Evolutionary conservation across 2,329 filamentous ascomycete genomes (phyloP).

Genomic region (Myrmaecium sp.): DNA sequence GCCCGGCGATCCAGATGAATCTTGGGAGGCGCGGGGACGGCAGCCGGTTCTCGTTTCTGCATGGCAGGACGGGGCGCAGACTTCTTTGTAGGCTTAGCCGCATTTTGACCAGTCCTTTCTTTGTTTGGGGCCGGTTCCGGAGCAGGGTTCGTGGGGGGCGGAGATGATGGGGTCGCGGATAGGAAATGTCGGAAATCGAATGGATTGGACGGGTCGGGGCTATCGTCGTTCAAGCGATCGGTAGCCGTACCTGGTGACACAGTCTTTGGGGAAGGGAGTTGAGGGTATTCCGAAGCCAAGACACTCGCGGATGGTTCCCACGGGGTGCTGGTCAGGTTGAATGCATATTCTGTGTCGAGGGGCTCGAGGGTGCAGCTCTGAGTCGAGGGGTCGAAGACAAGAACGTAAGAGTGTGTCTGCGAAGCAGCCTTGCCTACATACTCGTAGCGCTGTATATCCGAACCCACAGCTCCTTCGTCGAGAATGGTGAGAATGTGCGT

Average conservation of each 20-base stretch:
- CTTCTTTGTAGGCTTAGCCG: slow-evolving; percentile 1
- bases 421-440: no score
- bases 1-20: slow-evolving; percentile 22
- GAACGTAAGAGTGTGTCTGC: slow-evolving; percentile 28
- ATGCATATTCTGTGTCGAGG: slow-evolving; percentile 65
- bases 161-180: slow-evolving; percentile 2
- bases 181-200: slow-evolving; percentile 34
- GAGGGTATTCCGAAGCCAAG: slow-evolving; percentile 49
- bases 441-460: no score
- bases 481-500: no score
- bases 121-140: slow-evolving; percentile 1
- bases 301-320: slow-evolving; percentile 45
- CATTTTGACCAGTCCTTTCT: slow-evolving; percentile 10
- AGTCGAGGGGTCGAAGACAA: slow-evolving; percentile 59
- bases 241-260: slow-evolving; percentile 3
- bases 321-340: slow-evolving; percentile 64
- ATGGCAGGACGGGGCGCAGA: slow-evolving; percentile 1
- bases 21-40: slow-evolving; percentile 5
- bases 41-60: slow-evolving; percentile 1
- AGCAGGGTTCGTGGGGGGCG: slow-evolving; percentile 5
- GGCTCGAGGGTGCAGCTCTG: slow-evolving; percentile 70
- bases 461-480: no score
- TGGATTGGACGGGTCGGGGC: slow-evolving; percentile 27
- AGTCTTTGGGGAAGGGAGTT: slow-evolving; percentile 32
- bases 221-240: slow-evolving; percentile 13